Evolutionary conservation across 2,329 filamentous ascomycete genomes (phyloP), one percentile per base, ranked within the genome.

Genomic region (Achaetomium macrosporum): DNA sequence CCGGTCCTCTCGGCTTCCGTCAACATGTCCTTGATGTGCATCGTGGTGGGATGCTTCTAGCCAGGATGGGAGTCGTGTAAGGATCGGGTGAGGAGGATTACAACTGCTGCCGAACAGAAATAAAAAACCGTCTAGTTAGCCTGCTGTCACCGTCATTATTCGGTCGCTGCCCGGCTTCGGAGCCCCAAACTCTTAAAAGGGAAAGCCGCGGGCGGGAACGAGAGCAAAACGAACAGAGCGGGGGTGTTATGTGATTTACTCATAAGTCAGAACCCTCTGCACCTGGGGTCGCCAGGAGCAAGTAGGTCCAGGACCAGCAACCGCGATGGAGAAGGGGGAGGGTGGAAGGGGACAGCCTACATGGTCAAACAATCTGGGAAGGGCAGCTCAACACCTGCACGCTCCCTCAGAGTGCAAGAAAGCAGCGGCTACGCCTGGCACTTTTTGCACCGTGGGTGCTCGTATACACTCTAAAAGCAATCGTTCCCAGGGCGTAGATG

Each of bases 21-120:
- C 65, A 99, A 80, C 78, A 96, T 96, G 64, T 93, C 84, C 62
- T 86, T 88, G 78, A 99, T 92, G 74, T 97, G 93, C 92, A 99
- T 97, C 60, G 68, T 85, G 79, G 63, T 49, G 16, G 51, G 37
- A n/a, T 19, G 16, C 37, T 40, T 45, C 50, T 51, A 54, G 17
- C n/a, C 42, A 20, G 36, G 36, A 19, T 19, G n/a, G n/a, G n/a
- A n/a, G n/a, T n/a, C n/a, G n/a, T n/a, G n/a, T n/a, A n/a, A 45
- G 19, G 31, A 35, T 20, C 29, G 25, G 43, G 20, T 37, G 7
- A 30, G 12, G 20, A 30, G 30, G 16, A 50, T 7, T 35, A 30
- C 42, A 37, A 15, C 25, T 50, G 33, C 17, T 40, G 30, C 20
- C 2, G 13, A 17, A 29, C 17, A 17, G 16, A 16, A 15, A 33